Conservation (phyloP, 2,329 filamentous ascomycete species). For the Alternaria ethzedia region DNA sequence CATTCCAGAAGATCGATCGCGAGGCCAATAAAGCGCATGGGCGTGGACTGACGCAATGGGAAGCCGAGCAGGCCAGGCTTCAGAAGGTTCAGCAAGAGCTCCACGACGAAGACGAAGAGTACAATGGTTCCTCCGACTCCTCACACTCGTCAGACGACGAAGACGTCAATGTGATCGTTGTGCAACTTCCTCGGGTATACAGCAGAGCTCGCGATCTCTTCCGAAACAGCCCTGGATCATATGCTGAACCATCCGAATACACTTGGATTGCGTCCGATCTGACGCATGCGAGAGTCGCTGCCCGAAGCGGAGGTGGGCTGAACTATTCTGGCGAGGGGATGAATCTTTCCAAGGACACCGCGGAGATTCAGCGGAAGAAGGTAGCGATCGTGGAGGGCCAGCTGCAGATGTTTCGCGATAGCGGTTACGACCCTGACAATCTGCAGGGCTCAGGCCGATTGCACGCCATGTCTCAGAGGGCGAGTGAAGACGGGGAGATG, state of each 20-base stretch:
- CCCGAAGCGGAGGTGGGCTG: background rate
- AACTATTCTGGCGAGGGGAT: background rate
- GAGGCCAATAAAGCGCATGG: background rate
- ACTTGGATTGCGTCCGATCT: background rate
- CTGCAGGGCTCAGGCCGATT: background rate
- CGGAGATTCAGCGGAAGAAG: background rate
- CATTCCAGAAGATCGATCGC: background rate
- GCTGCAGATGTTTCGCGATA: background rate
- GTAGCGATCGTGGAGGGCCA: background rate
- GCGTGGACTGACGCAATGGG: background rate
- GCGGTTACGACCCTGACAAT: background rate
- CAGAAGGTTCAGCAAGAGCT: background rate
- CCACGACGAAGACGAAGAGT: background rate
- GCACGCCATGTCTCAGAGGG: background rate
- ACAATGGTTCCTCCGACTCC: background rate
- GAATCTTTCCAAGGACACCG: background rate
- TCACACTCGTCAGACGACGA: background rate
- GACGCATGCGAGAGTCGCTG: background rate
- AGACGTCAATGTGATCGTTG: background rate
- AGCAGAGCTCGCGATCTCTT: background rate
- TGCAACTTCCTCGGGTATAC: conserved; percentile 2
- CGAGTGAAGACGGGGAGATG: background rate
- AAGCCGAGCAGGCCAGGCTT: background rate
- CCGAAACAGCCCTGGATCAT: background rate
- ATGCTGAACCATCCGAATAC: background rate